Conservation (phyloP, 1,139 yeast genomes). For the Protomyces macrosporus region DNA sequence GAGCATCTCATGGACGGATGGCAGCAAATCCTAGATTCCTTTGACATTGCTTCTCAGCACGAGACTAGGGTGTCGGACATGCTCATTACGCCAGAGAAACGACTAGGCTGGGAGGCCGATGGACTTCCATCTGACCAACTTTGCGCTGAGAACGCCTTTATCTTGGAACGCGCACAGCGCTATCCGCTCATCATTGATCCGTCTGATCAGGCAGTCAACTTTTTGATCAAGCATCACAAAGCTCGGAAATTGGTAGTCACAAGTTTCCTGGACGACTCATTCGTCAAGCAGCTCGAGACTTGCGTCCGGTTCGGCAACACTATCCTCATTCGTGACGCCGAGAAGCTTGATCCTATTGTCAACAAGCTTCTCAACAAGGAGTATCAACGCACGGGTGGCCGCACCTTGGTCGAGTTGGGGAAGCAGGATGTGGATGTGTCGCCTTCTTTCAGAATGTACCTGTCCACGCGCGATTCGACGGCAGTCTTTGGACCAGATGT, state of each 20-base stretch:
- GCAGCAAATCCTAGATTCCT: conserved; percentile 42
- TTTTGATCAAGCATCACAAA: conserved; percentile 40
- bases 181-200: conserved; percentile 74
- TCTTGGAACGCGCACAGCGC: conserved; percentile 44
- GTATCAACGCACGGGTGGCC: conserved; percentile 61
- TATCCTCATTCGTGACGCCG: conserved; percentile 71
- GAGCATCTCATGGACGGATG: conserved; percentile 42
- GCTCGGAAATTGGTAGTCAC: conserved; percentile 49
- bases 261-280: conserved; percentile 68
- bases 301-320: conserved; percentile 78
- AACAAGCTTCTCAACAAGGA: conserved; percentile 60
- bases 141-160: conserved; percentile 58
- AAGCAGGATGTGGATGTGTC: conserved; percentile 63
- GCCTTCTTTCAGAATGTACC: conserved; percentile 54
- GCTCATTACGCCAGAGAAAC: conserved; percentile 44
- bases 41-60: conserved; percentile 46
- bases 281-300: conserved; percentile 66
- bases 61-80: conserved; percentile 39
- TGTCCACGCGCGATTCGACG: conserved; percentile 54
- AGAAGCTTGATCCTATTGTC: conserved; percentile 68
- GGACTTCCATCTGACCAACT: conserved; percentile 57
- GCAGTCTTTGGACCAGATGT: conserved; percentile 53
- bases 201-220: conserved; percentile 46
- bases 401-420: conserved; percentile 59
- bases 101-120: conserved; percentile 49